Evolutionary conservation across 805 yeast genomes (phyloP).

Genomic region (Cyberlindnera xylosilytica): DNA sequence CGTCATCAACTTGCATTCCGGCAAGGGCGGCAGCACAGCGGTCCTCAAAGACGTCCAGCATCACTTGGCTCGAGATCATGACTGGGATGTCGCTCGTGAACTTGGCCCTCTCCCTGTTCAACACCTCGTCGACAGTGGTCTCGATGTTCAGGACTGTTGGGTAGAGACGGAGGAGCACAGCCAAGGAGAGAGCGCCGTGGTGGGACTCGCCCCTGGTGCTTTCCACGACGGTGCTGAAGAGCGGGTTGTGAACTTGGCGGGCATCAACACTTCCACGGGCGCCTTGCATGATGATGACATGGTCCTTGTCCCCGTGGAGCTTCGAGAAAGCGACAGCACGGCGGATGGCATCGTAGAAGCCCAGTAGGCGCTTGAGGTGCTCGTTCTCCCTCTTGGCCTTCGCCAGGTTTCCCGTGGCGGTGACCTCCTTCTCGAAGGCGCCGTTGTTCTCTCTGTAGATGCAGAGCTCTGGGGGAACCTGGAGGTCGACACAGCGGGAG

Average conservation of each 20-base stretch:
- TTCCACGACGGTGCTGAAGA: no score
- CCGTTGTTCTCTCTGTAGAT: conserved; percentile 5
- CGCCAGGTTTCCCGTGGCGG: neutral
- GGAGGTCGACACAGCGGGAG: conserved; percentile 10
- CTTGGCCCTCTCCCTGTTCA: conserved; percentile 7
- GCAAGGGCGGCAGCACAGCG: conserved; percentile 1
- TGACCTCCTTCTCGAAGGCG: neutral
- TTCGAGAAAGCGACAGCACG: no score
- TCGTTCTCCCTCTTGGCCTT: conserved; percentile 1
- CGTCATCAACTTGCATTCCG: conserved; percentile 2
- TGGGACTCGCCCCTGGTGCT: no score
- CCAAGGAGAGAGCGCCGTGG: no score
- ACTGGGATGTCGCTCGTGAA: conserved; percentile 1
- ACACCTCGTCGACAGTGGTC: conserved; percentile 3
- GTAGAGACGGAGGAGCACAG: conserved; percentile 1
- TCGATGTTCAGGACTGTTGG: neutral
- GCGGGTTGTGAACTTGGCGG: no score
- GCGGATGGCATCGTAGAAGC: neutral
- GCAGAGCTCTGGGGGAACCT: conserved; percentile 10
- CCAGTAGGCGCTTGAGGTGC: neutral
- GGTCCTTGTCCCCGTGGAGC: no score
- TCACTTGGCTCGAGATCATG: conserved; percentile 6
- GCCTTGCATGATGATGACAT: no score
- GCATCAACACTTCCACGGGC: no score
- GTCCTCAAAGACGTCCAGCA: conserved; percentile 9